Base-by-base conservation (phyloP, 306 rosid species). In the Clitoria ternatea region DNA sequence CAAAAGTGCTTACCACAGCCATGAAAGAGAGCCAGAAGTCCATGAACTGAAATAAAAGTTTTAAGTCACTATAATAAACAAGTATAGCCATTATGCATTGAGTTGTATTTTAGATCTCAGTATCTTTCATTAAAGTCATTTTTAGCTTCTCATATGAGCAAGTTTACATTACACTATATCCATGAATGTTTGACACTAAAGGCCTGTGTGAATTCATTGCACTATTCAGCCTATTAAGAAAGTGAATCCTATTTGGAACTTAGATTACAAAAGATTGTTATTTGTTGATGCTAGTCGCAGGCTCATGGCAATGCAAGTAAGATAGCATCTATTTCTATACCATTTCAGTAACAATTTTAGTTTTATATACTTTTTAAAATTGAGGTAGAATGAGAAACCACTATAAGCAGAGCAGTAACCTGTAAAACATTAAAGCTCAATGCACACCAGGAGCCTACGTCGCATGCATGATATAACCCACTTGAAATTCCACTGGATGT, bases 1-100 rank as follows among this genome's bases (percentile, higher is more conserved):
- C 83, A 13, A 85, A 91, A 54, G 99, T 95, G 86, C 96, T 91
- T 74, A 89, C 83, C 71, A 91, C 90, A 20, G 99, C 99, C 99
- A 95, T 83, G 87, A 95, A 95, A 77, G 97, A 95, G 59, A 95
- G 92, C 99, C 99, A 95, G 74, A 95, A 87, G 83, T 95, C 99
- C 96, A 95, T 74, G 83, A 95, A 89, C 99, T 95, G 90, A 84
- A 85, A 85, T 69, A 69, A 64, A 76, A 45, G 69, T 18, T 13
- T 63, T 5, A 71, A 54, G 47, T 50, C 63, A 48, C n/a, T 3
- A 45, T 62, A 39, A 54, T 36, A 39, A 44, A 73, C 5, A 35
- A 48, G n/a, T 60, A 32, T 26, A 18, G 15, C 48, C 61, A 49
- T 32, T 26, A 29, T 23, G 35, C 35, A 44, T 29, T 40, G 42